phyloP scores from a whole-genome alignment of 805 yeast genomes.

The Candida insectorum region DNA sequence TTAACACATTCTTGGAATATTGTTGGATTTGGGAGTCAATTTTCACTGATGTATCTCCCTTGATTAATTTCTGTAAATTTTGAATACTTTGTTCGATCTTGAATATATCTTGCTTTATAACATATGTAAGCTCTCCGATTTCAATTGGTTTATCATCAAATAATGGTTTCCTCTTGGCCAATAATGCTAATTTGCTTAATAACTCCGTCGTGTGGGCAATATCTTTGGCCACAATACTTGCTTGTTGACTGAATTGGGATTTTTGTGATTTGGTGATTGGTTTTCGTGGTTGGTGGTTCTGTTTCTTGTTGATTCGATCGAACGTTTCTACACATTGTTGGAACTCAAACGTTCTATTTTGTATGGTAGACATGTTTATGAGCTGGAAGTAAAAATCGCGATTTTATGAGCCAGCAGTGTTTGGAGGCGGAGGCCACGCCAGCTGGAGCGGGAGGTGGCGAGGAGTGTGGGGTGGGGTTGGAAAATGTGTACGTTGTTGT shows the following conservation, averaged over 20 bases:
- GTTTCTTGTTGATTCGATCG: conserved; percentile 54
- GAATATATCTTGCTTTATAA: conserved; percentile 83
- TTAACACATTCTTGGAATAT: conserved; percentile 84
- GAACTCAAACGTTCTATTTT: conserved; percentile 89
- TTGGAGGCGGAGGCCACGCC: too few species aligned
- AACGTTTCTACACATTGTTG: conserved; percentile 84
- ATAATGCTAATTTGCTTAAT: conserved; percentile 71
- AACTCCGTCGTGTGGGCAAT: conserved; percentile 82
- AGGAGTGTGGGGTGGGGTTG: too few species aligned
- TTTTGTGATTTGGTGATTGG: conserved; percentile 22
- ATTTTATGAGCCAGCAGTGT: too few species aligned
- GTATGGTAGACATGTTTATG: conserved; percentile 31
- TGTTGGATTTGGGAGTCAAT: conserved; percentile 62
- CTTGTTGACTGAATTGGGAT: conserved; percentile 52
- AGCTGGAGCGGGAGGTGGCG: too few species aligned
- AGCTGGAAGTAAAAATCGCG: background rate
- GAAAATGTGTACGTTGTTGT: too few species aligned
- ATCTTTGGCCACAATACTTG: conserved; percentile 82
- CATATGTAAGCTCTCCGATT: conserved; percentile 85
- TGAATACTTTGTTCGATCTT: conserved; percentile 71
- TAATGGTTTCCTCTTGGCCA: conserved; percentile 87
- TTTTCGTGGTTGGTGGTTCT: conserved; percentile 7
- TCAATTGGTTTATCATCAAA: conserved; percentile 94
- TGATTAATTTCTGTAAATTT: conserved; percentile 52
- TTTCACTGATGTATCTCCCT: conserved; percentile 39